Conservation (phyloP, 352 stramenopile species). For the Phytophthora sansomeana region DNA sequence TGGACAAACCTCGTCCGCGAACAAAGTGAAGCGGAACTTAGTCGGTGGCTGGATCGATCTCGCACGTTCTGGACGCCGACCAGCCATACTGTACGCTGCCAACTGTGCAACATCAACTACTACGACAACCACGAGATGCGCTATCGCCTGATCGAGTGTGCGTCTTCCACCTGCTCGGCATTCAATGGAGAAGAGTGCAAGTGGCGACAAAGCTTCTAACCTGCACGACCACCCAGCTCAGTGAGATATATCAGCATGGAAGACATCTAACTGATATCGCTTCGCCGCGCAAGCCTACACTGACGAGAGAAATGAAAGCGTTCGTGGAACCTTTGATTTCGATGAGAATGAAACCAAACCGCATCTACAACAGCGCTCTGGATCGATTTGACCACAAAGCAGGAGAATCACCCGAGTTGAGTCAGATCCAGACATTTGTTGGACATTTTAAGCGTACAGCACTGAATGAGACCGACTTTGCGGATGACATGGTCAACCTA, state of each 20-base stretch:
- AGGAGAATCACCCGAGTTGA: background rate
- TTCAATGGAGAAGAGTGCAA: background rate
- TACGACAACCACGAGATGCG: background rate
- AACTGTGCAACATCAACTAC: constrained; percentile 3
- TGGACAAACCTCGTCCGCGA: no score
- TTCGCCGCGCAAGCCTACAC: background rate
- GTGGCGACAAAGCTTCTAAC: background rate
- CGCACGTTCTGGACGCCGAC: background rate
- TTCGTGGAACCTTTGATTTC: background rate
- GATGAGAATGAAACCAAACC: background rate
- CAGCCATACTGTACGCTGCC: background rate
- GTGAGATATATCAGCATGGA: background rate
- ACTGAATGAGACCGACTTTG: background rate
- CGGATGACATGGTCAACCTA: constrained; percentile 5
- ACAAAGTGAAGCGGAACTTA: no score
- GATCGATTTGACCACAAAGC: background rate
- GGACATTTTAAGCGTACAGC: background rate
- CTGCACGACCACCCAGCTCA: background rate
- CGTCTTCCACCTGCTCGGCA: background rate
- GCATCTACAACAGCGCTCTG: background rate
- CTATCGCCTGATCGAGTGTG: constrained; percentile 5
- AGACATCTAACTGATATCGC: background rate
- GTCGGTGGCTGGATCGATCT: no score
- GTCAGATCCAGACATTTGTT: background rate
- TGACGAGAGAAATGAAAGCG: constrained; percentile 2